Base-by-base conservation (phyloP, 345 rosid genomes). In the Hevea brasiliensis region DNA sequence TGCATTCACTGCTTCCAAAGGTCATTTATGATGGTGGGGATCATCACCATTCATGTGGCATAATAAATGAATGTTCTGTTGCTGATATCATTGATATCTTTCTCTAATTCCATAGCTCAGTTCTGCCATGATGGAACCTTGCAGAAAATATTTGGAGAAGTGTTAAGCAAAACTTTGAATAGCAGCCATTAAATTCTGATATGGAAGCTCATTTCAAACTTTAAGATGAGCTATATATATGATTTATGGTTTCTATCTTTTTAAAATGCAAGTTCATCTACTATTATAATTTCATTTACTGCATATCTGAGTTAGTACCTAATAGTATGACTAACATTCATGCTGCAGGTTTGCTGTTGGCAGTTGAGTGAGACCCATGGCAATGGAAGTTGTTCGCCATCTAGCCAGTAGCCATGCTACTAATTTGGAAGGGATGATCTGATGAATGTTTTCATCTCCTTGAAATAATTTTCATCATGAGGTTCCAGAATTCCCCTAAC, bases 1-100 rank as follows among this genome's bases (percentile, higher is more conserved):
- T 64, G 76, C 71, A 58, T 77, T 71, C 67, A 73, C 76, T 85
- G 83, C 80, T 84, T 81, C 84, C 75, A 76, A 83, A 83, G 81
- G 74, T 84, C 77, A n/a, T n/a, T 47, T 77, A 76, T 76, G 83
- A 80, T 74, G 79, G 76, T 77, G 73, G 68, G 76, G 67, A 78
- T 79, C 68, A 48, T 65, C 24, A 47, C 67, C 50, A 24, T 65
- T 68, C 72, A 65, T 74, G 61, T 79, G 76, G 70, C 77, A 56
- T 64, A 58, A 47, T 72, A 26, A 79, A 61, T 78, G 81, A 71
- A 77, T 71, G 59, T 70, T 71, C 42, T 20, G 60, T 44, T 55
- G 27, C 67, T 71, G 41, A 32, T 72, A 40, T 55, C 42, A 10
- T 76, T 61, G 15, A 62, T 62, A 23, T 20, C 55, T 66, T n/a